Evolutionary conservation across 768 basidiomycete genomes (phyloP).

Genomic region (Brasilioporus rufonigricans): DNA sequence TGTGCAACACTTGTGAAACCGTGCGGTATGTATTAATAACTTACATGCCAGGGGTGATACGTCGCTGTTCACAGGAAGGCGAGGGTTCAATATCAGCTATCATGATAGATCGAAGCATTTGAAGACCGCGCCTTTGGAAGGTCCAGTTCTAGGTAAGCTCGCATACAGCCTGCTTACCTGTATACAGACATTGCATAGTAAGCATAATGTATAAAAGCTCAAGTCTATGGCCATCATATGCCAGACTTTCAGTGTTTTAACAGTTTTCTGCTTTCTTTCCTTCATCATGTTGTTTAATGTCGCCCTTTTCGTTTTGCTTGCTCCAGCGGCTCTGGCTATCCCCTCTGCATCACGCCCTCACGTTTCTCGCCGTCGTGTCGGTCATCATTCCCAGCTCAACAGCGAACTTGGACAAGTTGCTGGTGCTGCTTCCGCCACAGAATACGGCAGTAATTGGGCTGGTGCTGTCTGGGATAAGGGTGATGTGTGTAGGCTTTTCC

Average conservation of each 20-base stretch:
- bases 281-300: neutral
- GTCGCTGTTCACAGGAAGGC: too few species aligned
- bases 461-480: constrained; percentile 1
- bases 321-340: neutral
- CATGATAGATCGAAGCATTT: too few species aligned
- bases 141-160: too few species aligned
- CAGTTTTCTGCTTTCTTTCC: neutral
- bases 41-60: too few species aligned
- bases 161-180: neutral
- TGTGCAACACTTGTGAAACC: too few species aligned
- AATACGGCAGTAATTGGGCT: constrained; percentile 10
- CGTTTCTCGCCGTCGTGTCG: neutral
- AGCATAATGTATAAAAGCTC: neutral
- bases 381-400: neutral
- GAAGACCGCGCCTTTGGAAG: too few species aligned
- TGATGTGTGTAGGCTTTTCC: neutral
- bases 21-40: too few species aligned
- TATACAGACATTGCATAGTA: neutral
- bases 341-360: neutral
- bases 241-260: neutral
- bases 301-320: neutral
- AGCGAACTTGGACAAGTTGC: neutral
- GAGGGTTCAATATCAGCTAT: too few species aligned
- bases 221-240: too few species aligned
- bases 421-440: neutral